These are phyloP conservation scores for Penicillium coprophilum DNA, from an alignment of 495 filamentous ascomycete species.

Conservation along the genomic window DNA sequence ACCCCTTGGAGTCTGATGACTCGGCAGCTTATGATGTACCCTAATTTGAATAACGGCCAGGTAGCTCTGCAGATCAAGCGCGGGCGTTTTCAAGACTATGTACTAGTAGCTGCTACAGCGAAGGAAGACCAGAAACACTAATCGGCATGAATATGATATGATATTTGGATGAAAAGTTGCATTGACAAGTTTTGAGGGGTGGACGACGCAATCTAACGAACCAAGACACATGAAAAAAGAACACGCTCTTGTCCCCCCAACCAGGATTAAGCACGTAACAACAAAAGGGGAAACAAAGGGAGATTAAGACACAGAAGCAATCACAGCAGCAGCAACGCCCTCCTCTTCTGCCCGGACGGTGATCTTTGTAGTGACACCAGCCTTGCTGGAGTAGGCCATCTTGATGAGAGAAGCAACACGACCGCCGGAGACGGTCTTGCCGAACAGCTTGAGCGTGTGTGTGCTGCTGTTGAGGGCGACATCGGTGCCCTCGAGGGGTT, in stretches of 20 bases:
- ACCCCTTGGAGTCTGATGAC: not conserved
- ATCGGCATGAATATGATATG: slow-evolving; percentile 10
- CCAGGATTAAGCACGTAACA: slow-evolving; percentile 6
- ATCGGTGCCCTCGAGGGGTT: slow-evolving; percentile 91
- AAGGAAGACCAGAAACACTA: not conserved
- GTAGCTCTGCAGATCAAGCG: not conserved
- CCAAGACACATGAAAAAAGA: slow-evolving; percentile 14
- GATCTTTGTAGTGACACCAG: slow-evolving; percentile 92
- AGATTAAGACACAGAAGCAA: slow-evolving; percentile 77
- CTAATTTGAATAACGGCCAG: not conserved
- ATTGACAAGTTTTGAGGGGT: slow-evolving; percentile 6
- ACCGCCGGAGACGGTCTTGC: slow-evolving; percentile 91
- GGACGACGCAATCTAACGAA: slow-evolving; percentile 9
- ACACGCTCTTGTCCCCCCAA: slow-evolving; percentile 16
- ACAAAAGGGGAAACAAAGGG: slow-evolving; percentile 17
- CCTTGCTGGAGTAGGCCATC: slow-evolving; percentile 92
- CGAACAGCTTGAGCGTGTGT: slow-evolving; percentile 92
- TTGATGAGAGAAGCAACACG: slow-evolving; percentile 82
- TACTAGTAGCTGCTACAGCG: not conserved
- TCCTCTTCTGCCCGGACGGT: slow-evolving; percentile 89
- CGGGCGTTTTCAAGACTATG: not conserved
- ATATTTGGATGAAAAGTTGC: slow-evolving; percentile 14
- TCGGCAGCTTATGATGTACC: not conserved
- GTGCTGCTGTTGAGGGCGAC: slow-evolving; percentile 83
- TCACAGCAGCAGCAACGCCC: slow-evolving; percentile 78